Evolutionary conservation across 75 land plant species (phyloP).

Genomic region (Selaginella tamariscina): DNA sequence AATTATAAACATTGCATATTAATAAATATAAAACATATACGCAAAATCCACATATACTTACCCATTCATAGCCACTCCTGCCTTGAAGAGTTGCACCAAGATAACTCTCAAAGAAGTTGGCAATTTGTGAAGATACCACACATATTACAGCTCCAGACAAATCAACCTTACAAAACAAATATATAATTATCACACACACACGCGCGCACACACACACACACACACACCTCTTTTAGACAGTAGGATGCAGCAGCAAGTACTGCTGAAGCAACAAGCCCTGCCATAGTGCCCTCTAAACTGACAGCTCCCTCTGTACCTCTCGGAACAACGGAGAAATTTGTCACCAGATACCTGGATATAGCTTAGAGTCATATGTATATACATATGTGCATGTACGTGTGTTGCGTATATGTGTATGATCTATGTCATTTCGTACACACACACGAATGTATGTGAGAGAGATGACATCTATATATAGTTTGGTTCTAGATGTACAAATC

Average conservation of each 20-base stretch:
- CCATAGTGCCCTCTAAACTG: constrained; percentile 76
- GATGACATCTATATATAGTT: not conserved
- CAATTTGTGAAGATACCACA: constrained; percentile 77
- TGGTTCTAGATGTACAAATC: too few species aligned
- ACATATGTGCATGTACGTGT: too few species aligned
- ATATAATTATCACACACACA: not conserved
- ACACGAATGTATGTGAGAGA: too few species aligned
- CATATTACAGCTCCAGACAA: constrained; percentile 47
- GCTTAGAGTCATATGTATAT: too few species aligned
- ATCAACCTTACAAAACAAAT: constrained; percentile 30
- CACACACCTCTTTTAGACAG: constrained; percentile 39
- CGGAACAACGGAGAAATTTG: constrained; percentile 68
- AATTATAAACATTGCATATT: too few species aligned
- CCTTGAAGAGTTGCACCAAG: constrained; percentile 80
- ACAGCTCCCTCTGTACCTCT: constrained; percentile 96
- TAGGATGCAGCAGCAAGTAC: constrained; percentile 46
- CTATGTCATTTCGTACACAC: too few species aligned
- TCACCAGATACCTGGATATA: constrained; percentile 66
- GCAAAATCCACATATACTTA: constrained; percentile 18
- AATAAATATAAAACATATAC: too few species aligned
- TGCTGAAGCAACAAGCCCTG: constrained; percentile 65
- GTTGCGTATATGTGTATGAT: too few species aligned
- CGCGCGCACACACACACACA: not conserved
- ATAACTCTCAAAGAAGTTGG: constrained; percentile 80
- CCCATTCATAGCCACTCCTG: constrained; percentile 73